Base-by-base conservation (phyloP, 2,329 filamentous ascomycete species). In the Metarhizium album region DNA sequence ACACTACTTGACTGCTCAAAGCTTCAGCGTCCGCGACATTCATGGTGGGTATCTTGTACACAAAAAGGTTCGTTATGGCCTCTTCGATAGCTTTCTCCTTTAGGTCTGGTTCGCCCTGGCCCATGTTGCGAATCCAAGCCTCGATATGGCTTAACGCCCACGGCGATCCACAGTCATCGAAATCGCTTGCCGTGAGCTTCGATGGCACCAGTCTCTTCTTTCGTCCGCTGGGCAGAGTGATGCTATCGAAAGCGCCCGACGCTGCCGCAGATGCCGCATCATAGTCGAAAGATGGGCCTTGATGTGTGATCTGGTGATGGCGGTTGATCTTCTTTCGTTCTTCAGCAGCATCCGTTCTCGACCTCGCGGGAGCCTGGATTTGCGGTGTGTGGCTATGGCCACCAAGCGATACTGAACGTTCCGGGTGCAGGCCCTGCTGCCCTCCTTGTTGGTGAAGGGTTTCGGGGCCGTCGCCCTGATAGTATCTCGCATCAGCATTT, bases 21-120 rank as follows among this genome's bases (percentile, higher is more conserved):
- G 84, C 85, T 65, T 98, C 93, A 0, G 93, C 93, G 72, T 98
- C 94, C 5, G 91, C 90, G 42, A 93, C 91, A 60, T 98, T 97
- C 89, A 98, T 96, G 0, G 90, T 98, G 0, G 93, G 90, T 1
- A 98, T 90, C 67, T 96, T 97, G 68, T 87, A 80, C 2, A 88
- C 95, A 65, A 98, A 97, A 6, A 98, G 74, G 29, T 84, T 86
- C 42, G 95, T 83, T 42, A 98, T 75, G 2, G 88, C 90, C 58
- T 97, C 90, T 52, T 89, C 84, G 48, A 98, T 83, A 2, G 86
- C 84, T 61, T 89, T 87, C 62, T 86, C 81, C 63, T 86, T 90
- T 45, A 98, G 71, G 66, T 98, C 90, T 11, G 84, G 82, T 62
- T 96, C 91, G 38, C 91, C 90, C 59, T 96, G 90, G 11, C 88